Percentiles rank a stretch among this genome's conserved stretches.
phyloP scores from a whole-genome alignment of 1,284 basidiomycete genomes.

The Sanghuangporus sanghuang region DNA sequence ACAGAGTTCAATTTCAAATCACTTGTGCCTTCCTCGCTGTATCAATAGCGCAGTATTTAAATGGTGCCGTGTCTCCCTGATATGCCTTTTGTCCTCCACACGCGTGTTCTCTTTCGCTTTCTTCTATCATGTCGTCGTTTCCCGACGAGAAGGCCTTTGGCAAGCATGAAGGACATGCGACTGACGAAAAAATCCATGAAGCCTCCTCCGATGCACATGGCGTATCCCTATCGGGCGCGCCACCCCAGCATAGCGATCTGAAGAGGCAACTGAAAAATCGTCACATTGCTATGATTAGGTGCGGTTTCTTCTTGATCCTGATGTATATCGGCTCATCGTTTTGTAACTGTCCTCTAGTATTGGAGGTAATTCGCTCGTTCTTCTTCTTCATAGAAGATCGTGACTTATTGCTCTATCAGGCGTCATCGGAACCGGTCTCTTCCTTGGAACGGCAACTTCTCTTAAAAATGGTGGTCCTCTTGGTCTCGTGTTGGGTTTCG shows the following conservation, averaged over 20 bases:
- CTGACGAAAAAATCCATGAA: neutral
- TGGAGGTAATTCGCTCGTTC: constrained; percentile 24
- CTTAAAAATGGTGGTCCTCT: constrained; percentile 50
- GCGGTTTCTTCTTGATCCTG: constrained; percentile 10
- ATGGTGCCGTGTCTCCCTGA: neutral
- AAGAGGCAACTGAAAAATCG: constrained; percentile 60
- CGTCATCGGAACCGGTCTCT: constrained; percentile 71
- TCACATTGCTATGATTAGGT: constrained; percentile 71
- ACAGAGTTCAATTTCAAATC: too few relatives aligned
- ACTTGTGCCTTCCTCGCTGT: neutral
- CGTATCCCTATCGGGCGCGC: neutral
- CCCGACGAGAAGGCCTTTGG: constrained; percentile 13
- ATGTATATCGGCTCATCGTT: constrained; percentile 1
- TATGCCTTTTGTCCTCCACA: neutral
- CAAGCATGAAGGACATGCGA: neutral
- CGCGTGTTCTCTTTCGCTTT: neutral
- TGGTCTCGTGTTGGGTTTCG: constrained; percentile 63
- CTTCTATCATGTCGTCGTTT: constrained; percentile 5
- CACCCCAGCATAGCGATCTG: constrained; percentile 31
- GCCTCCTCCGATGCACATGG: neutral
- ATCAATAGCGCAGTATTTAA: neutral
- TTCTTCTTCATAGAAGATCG: neutral
- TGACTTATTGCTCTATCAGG: constrained; percentile 35
- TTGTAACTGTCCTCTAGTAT: constrained; percentile 27
- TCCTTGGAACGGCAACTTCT: constrained; percentile 58